These are phyloP conservation scores for Vitis hybrid DNA, from an alignment of 177 flowering plant genomes.

Conservation along the genomic window DNA sequence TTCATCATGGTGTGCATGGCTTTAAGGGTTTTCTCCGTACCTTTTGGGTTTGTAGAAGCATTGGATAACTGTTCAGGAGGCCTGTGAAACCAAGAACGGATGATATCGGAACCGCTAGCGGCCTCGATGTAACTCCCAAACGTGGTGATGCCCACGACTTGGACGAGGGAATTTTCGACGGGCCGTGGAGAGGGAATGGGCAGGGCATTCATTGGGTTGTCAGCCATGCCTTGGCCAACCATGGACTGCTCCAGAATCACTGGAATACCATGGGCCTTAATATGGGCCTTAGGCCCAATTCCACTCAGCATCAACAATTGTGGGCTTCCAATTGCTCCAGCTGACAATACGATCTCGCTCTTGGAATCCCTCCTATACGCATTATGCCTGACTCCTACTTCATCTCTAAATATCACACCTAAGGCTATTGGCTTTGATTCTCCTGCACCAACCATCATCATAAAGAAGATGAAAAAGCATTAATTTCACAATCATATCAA, in stretches of 20 bases:
- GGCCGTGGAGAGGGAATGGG: slow-evolving; percentile 57
- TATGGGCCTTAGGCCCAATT: slow-evolving; percentile 9
- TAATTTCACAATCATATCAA: neutral
- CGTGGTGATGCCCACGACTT: slow-evolving; percentile 69
- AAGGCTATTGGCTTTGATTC: neutral
- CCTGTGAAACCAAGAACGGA: slow-evolving; percentile 1
- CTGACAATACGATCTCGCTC: slow-evolving; percentile 15
- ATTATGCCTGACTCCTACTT: neutral
- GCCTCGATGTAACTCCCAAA: slow-evolving; percentile 67
- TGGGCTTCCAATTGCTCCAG: slow-evolving; percentile 26
- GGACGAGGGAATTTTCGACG: slow-evolving; percentile 66
- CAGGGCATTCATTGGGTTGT: slow-evolving; percentile 80
- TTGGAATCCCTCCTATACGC: slow-evolving; percentile 10
- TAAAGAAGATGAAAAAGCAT: neutral
- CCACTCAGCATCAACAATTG: slow-evolving; percentile 25
- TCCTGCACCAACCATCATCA: neutral
- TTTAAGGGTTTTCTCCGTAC: too few relatives aligned
- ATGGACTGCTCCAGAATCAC: slow-evolving; percentile 36
- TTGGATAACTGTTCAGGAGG: neutral
- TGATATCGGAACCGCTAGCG: slow-evolving; percentile 48
- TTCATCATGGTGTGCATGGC: slow-evolving; percentile 4
- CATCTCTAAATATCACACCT: slow-evolving; percentile 9
- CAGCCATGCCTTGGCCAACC: slow-evolving; percentile 79
- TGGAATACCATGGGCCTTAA: neutral
- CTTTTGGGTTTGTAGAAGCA: too few relatives aligned